Evolutionary conservation across 2,329 filamentous ascomycete genomes (phyloP), one percentile per base, ranked within the genome.

Genomic region (Sporothrix pallida): DNA sequence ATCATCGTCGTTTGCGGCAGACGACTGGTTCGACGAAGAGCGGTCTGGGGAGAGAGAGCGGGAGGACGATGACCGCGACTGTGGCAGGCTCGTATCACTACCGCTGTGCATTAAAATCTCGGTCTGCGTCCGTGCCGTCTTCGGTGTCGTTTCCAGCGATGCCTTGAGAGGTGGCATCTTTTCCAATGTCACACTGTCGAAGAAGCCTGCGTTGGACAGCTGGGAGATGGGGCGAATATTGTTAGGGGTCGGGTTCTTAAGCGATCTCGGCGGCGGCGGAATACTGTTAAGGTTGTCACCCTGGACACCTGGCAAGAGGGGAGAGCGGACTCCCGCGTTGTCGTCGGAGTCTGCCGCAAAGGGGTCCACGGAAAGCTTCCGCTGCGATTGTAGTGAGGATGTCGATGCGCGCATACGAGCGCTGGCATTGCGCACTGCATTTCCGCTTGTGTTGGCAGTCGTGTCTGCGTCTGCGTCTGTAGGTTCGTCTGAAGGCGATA

Each of bases 211-310:
- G 6, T 78, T 80, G 0, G 80, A 78, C 9, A 81, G 76, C 73
- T 82, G 81, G 0, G 81, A 81, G 37, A 82, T 80, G 1, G 81
- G 80, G 1, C 81, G 78, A 0, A 80, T 63, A 10, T 82, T 76
- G 5, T 73, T 74, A 1, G 77, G 48, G 13, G 75, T 71, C 42
- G 78, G 62, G 15, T 73, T 74, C 75, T 79, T 80, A 17, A 78
- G 72, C 26, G 77, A 44, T 73, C 75, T 75, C 17, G 71, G 75
- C 6, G 78, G 72, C 3, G 78, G 48, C 12, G 69, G 15, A 9
- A 68, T 76, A 20, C 44, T 62, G 46, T 23, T 56, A 37, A 72
- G 67, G 70, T 78, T 80, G 17, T 80, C 76, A 13, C 70, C 70
- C 23, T 70, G 74, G 46, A 77, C 75, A 54, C 72, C 72, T 8